Conservation (phyloP, 306 rosid species). For the Glycine latifolia region DNA sequence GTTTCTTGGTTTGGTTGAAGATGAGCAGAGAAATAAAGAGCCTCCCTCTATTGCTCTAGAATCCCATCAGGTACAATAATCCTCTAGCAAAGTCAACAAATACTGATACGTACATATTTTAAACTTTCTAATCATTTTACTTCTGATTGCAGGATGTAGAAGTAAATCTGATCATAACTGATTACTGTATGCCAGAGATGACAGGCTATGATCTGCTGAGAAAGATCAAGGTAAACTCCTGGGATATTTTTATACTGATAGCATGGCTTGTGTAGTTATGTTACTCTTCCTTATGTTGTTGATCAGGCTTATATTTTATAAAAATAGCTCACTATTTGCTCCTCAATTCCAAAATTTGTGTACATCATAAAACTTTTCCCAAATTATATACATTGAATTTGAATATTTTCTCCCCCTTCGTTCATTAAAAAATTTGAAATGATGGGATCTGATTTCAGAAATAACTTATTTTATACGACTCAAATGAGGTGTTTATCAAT, state of each 20-base stretch:
- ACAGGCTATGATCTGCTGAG: slow-evolving; percentile 87
- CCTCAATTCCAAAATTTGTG: slow-evolving; percentile 31
- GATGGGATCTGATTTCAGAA: slow-evolving; percentile 4
- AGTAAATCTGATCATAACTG: slow-evolving; percentile 83
- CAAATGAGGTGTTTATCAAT: neutral
- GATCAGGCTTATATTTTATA: slow-evolving; percentile 2
- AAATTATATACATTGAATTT: neutral
- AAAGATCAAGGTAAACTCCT: slow-evolving; percentile 71
- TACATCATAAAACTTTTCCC: neutral
- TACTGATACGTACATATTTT: neutral
- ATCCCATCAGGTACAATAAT: slow-evolving; percentile 53
- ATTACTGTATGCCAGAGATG: slow-evolving; percentile 96
- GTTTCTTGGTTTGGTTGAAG: slow-evolving; percentile 72
- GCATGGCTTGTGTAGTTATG: neutral
- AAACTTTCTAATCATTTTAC: slow-evolving; percentile 9
- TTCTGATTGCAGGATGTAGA: slow-evolving; percentile 56
- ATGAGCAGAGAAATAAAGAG: slow-evolving; percentile 38
- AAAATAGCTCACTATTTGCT: neutral
- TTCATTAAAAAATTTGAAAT: slow-evolving; percentile 17
- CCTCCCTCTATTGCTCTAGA: slow-evolving; percentile 46
- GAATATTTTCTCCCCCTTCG: neutral
- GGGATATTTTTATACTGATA: neutral
- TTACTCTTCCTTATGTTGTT: neutral
- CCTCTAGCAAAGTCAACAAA: neutral
- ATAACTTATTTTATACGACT: neutral